Evolutionary conservation across 306 rosid species (phyloP).

Genomic region (Vigna hirtella): DNA sequence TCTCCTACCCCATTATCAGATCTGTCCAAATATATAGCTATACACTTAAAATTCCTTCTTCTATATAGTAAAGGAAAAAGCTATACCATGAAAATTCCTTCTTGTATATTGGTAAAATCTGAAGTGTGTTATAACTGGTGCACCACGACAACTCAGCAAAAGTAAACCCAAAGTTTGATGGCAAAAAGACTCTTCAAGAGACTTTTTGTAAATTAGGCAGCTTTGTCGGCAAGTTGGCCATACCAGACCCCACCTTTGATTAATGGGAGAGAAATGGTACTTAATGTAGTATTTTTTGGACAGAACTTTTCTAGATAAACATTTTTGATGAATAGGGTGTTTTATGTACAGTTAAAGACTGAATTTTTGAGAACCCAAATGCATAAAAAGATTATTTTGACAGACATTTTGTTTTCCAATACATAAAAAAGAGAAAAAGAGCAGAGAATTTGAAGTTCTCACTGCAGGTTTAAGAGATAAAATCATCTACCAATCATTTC

Average conservation of each 20-base stretch:
- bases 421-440: too few relatives aligned
- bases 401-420: too few relatives aligned
- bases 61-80: slow-evolving; percentile 40
- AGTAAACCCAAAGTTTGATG: slow-evolving; percentile 11
- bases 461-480: not conserved
- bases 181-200: slow-evolving; percentile 21
- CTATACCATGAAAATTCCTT: slow-evolving; percentile 26
- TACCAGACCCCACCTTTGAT: slow-evolving; percentile 53
- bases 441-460: not conserved
- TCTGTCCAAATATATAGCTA: too few relatives aligned
- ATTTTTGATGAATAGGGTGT: not conserved
- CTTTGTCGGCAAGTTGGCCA: slow-evolving; percentile 68
- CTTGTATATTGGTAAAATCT: slow-evolving; percentile 31
- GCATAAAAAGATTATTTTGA: too few relatives aligned
- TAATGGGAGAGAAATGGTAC: slow-evolving; percentile 28
- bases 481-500: not conserved
- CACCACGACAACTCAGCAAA: not conserved
- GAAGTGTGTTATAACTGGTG: slow-evolving; percentile 13
- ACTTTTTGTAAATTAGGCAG: slow-evolving; percentile 51
- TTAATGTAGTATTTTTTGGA: too few relatives aligned
- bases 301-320: not conserved
- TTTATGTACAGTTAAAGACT: not conserved
- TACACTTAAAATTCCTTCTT: too few relatives aligned
- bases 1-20: too few relatives aligned
- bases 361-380: not conserved